Percentiles rank a stretch among this genome's conserved stretches.
Evolutionary conservation across 352 stramenopile genomes (phyloP).

Genomic region (Pythium aphanidermatum): DNA sequence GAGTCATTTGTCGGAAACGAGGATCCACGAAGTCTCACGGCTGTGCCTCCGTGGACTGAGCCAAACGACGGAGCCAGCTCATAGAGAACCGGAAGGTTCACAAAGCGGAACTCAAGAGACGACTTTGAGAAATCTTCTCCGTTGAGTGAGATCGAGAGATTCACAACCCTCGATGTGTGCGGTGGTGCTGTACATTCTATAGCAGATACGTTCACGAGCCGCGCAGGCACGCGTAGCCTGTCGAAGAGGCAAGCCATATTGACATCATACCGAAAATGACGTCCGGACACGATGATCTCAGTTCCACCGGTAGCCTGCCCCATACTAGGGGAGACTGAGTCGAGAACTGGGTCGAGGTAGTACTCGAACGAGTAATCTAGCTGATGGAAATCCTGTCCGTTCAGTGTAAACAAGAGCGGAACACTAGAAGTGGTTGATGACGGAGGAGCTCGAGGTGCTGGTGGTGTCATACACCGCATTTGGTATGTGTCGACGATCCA

Average conservation of each 20-base stretch:
- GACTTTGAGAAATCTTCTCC: conserved; percentile 47
- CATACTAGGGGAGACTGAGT: conserved; percentile 31
- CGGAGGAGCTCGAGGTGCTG: conserved; percentile 14
- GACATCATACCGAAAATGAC: conserved; percentile 51
- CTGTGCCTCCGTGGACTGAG: conserved; percentile 24
- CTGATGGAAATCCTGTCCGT: conserved; percentile 60
- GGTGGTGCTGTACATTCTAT: conserved; percentile 55
- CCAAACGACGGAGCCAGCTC: conserved; percentile 31
- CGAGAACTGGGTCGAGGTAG: conserved; percentile 31
- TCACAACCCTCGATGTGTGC: conserved; percentile 20
- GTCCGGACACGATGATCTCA: conserved; percentile 42
- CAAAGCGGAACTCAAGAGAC: conserved; percentile 33
- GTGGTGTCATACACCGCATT: conserved; percentile 32
- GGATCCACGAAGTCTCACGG: conserved; percentile 28
- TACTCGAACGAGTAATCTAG: conserved; percentile 58
- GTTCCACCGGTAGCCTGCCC: conserved; percentile 51
- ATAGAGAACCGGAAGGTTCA: conserved; percentile 39
- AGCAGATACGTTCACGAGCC: conserved; percentile 49
- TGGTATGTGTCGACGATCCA: conserved; percentile 30
- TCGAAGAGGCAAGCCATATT: conserved; percentile 54
- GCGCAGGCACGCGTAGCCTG: conserved; percentile 27
- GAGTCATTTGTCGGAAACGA: conserved; percentile 15
- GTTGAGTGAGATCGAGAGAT: conserved; percentile 55
- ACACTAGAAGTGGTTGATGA: conserved; percentile 17
- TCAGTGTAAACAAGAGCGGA: conserved; percentile 61